Evolutionary conservation across 345 rosid species (phyloP), one percentile per base, ranked within the genome.

Genomic region (Gossypium thurberi): DNA sequence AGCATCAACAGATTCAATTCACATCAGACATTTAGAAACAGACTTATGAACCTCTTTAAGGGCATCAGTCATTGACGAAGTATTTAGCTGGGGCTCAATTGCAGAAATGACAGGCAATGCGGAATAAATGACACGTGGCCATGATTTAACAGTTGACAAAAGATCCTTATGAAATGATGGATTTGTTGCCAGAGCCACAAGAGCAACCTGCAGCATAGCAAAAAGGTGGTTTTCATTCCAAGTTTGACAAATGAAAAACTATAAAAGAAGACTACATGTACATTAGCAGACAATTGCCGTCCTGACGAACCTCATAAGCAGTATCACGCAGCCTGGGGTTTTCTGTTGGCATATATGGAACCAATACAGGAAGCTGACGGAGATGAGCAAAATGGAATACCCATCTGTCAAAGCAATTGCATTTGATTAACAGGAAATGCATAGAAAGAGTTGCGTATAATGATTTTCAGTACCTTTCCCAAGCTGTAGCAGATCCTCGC

Each of bases 371-470:
- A 65, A 96, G 95, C 77, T 91, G 99, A 43, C 97, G 99, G 55
- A 96, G 93, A 83, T 93, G 98, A 74, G 99, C 99, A 85, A 96
- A 96, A 79, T 91, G 98, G 88, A 96, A 96, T 83, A 93, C 95
- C 99, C 99, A 96, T 78, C 99, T 96, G 89, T 61, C 43, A 75
- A 77, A 74, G 75, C 77, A 84, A 73, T 51, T 62, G 51, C 66
- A 28, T 77, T 56, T 76, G 69, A 74, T 50, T 61, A 26, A 67
- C 44, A 56, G 46, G 33, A 56, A 72, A 48, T 25, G 28, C 47
- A 62, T 13, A 50, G 25, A 60, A 50, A 74, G 40, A 78, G 13
- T 52, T 51, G 28, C 57, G 17, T 20, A 63, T 23, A 62, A 42
- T 76, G 57, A 46, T 15, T 72, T 51, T 74, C 72, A 75, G 76